Conservation (phyloP, 192 early-diverging fungal genomes). For the Geosiphon pyriformis region DNA sequence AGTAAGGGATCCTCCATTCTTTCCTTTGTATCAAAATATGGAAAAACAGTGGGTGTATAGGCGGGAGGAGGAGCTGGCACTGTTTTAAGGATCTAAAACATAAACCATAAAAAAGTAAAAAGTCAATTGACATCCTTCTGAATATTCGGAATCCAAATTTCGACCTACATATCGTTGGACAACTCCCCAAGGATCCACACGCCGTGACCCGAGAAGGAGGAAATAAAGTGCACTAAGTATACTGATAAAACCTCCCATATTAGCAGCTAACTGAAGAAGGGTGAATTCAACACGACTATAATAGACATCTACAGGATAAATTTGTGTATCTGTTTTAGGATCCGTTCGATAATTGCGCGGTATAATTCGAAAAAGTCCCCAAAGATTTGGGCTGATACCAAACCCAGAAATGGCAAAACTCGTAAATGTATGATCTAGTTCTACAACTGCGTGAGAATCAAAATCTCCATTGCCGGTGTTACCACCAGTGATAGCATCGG, state of each 20-base stretch:
- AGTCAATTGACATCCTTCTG: too few species aligned
- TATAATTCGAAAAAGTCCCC: slow-evolving; percentile 19
- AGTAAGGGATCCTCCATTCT: background rate
- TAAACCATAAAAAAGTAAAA: background rate
- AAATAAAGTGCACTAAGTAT: slow-evolving; percentile 19
- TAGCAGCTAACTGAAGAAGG: slow-evolving; percentile 8
- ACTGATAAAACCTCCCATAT: slow-evolving; percentile 22
- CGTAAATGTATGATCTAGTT: slow-evolving; percentile 2
- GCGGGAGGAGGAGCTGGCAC: slow-evolving; percentile 7
- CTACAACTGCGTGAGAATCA: background rate
- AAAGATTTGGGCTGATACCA: slow-evolving; percentile 7
- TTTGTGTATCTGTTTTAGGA: background rate
- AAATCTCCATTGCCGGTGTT: background rate
- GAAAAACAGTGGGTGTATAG: background rate
- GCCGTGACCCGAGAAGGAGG: slow-evolving; percentile 6
- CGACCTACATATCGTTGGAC: slow-evolving; percentile 15
- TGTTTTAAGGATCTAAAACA: slow-evolving; percentile 4
- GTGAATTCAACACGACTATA: slow-evolving; percentile 1
- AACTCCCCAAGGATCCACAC: slow-evolving; percentile 20
- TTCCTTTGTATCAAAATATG: background rate
- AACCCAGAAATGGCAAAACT: slow-evolving; percentile 12
- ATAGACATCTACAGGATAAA: slow-evolving; percentile 10
- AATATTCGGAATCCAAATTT: too few species aligned
- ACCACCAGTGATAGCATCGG: slow-evolving; percentile 11
- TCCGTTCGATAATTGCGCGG: slow-evolving; percentile 4